Evolutionary conservation across 192 early-diverging fungal genomes (phyloP).

Genomic region (Borealophlyctis nickersoniae): DNA sequence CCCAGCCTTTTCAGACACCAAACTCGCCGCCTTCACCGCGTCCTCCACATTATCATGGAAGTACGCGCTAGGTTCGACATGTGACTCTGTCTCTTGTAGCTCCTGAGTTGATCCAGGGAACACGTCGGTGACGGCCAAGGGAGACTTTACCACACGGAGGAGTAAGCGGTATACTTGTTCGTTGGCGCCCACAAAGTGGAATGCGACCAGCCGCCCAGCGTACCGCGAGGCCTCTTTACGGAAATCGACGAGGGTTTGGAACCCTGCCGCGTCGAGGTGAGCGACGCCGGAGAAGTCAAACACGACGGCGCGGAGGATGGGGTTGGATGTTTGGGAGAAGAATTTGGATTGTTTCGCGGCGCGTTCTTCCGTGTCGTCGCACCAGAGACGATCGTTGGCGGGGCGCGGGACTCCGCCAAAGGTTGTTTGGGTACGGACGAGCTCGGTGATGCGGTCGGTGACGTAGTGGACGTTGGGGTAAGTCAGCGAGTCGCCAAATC

Average conservation of each 20-base stretch:
- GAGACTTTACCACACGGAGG: neutral
- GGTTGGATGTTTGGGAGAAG: neutral
- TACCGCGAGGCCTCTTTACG: constrained; percentile 47
- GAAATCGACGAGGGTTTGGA: constrained; percentile 63
- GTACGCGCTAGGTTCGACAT: neutral
- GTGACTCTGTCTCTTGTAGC: neutral
- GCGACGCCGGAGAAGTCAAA: constrained; percentile 71
- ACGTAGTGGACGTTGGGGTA: constrained; percentile 70
- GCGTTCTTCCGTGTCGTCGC: constrained; percentile 34
- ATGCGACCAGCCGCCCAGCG: constrained; percentile 28
- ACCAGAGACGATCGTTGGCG: constrained; percentile 31
- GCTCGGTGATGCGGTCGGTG: constrained; percentile 22
- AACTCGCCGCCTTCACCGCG: neutral
- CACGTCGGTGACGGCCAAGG: neutral
- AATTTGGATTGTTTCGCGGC: neutral
- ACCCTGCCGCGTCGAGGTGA: constrained; percentile 68
- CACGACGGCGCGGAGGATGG: constrained; percentile 55
- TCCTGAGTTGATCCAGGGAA: neutral
- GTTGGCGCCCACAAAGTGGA: constrained; percentile 38
- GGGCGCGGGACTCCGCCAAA: constrained; percentile 20
- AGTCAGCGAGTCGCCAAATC: constrained; percentile 46
- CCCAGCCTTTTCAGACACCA: too few relatives aligned
- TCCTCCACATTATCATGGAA: neutral
- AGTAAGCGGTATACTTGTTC: neutral
- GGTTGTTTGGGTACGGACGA: constrained; percentile 19